These are phyloP conservation scores for Coniochaeta sp. DNA, from an alignment of 2,329 filamentous ascomycete species.

Conservation along the genomic window DNA sequence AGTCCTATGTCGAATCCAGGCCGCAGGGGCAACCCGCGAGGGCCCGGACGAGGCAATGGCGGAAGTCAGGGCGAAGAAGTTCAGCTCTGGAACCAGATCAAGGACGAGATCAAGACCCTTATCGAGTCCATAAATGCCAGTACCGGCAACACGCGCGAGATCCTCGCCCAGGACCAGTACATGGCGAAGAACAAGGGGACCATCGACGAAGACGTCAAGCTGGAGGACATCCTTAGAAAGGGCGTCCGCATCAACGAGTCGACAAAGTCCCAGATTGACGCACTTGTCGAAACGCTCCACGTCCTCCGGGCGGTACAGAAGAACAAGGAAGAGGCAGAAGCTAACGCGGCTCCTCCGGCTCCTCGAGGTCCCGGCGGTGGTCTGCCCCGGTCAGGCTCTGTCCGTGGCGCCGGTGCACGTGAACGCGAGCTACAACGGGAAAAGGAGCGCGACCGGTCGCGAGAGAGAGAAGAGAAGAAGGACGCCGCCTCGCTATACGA, in stretches of 20 bases:
- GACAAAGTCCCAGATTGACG: slow-evolving; percentile 25
- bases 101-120: slow-evolving; percentile 27
- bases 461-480: slow-evolving; percentile 16
- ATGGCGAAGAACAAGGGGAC: slow-evolving; percentile 28
- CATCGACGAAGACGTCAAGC: slow-evolving; percentile 21
- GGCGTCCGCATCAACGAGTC: slow-evolving; percentile 23
- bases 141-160: slow-evolving; percentile 28
- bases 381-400: slow-evolving; percentile 11
- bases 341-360: slow-evolving; percentile 13
- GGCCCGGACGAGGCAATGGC: slow-evolving; percentile 29
- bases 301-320: slow-evolving; percentile 32
- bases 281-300: slow-evolving; percentile 28
- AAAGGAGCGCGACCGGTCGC: slow-evolving; percentile 5
- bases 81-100: slow-evolving; percentile 30
- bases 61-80: slow-evolving; percentile 34
- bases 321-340: slow-evolving; percentile 28
- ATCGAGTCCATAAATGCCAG: slow-evolving; percentile 31
- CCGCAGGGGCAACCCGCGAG: slow-evolving; percentile 21
- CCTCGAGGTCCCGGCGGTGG: slow-evolving; percentile 10
- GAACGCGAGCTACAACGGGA: slow-evolving; percentile 26
- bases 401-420: slow-evolving; percentile 12
- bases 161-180: slow-evolving; percentile 30
- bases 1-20: slow-evolving; percentile 11
- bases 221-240: slow-evolving; percentile 19
- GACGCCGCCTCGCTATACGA: slow-evolving; percentile 31